These are phyloP conservation scores for Mortierella sp. DNA, from an alignment of 371 early-diverging fungal species.

Conservation along the genomic window DNA sequence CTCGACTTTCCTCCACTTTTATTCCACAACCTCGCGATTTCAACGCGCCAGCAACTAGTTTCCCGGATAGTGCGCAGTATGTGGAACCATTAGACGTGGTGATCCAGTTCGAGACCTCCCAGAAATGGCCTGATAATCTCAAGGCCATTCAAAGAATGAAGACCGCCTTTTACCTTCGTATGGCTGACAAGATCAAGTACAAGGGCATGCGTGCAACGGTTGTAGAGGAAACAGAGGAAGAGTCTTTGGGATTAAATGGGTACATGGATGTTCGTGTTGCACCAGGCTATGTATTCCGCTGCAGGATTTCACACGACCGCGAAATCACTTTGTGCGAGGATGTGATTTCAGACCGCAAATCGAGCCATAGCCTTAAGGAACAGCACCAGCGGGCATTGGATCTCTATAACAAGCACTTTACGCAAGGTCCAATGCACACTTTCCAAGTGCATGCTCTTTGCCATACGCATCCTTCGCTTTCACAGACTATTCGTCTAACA, in stretches of 20 bases:
- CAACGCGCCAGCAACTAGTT: constrained; percentile 44
- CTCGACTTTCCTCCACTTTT: constrained; percentile 83
- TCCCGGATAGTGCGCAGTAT: constrained; percentile 70
- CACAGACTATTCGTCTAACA: constrained; percentile 79
- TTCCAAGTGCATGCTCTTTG: constrained; percentile 78
- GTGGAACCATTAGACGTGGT: constrained; percentile 83
- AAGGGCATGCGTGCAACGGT: constrained; percentile 55
- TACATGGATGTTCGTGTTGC: constrained; percentile 77
- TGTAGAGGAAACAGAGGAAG: constrained; percentile 62
- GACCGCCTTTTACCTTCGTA: constrained; percentile 82
- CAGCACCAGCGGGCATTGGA: constrained; percentile 65
- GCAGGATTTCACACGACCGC: constrained; percentile 78
- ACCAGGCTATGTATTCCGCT: constrained; percentile 80
- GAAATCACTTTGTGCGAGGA: constrained; percentile 75
- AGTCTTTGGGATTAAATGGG: constrained; percentile 64
- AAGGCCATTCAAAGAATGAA: constrained; percentile 92
- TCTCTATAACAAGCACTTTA: constrained; percentile 64
- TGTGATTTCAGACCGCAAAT: constrained; percentile 63
- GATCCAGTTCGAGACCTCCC: constrained; percentile 86
- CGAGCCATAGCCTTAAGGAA: constrained; percentile 57
- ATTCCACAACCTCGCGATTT: constrained; percentile 83
- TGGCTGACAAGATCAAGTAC: constrained; percentile 67
- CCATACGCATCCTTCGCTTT: constrained; percentile 74
- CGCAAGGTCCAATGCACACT: constrained; percentile 72
- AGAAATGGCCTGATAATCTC: constrained; percentile 92